Percentiles rank a stretch among this genome's conserved stretches.
Evolutionary conservation across 805 yeast genomes (phyloP).

Genomic region (Pichia manshurica): DNA sequence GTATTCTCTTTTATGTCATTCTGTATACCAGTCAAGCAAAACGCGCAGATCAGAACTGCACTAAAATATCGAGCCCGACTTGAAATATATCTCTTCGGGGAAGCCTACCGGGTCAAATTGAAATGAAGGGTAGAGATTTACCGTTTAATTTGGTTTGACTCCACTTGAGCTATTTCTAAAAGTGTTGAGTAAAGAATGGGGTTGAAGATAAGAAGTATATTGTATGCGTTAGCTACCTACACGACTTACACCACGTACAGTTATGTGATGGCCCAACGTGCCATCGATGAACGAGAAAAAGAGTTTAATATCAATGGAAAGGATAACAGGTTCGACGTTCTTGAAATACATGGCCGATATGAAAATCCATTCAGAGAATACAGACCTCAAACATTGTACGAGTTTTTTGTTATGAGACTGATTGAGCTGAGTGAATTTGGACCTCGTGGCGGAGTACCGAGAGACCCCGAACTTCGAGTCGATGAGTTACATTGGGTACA

Average conservation of each 20-base stretch:
- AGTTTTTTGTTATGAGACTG: slow-evolving; percentile 69
- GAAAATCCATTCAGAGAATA: slow-evolving; percentile 91
- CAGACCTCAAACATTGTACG: slow-evolving; percentile 83
- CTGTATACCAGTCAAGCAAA: no score
- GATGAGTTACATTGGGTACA: slow-evolving; percentile 50
- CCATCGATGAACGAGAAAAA: slow-evolving; percentile 42
- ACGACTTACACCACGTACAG: slow-evolving; percentile 62
- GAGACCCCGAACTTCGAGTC: slow-evolving; percentile 40
- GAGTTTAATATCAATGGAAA: slow-evolving; percentile 3
- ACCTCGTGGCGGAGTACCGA: slow-evolving; percentile 54
- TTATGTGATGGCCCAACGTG: slow-evolving; percentile 46
- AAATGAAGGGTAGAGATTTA: no score
- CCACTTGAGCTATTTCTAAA: no score
- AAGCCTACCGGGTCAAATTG: no score
- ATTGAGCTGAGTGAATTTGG: slow-evolving; percentile 58
- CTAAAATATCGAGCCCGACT: no score
- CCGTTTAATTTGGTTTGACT: no score
- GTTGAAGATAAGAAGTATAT: slow-evolving; percentile 23
- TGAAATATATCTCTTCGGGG: no score
- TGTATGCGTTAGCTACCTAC: slow-evolving; percentile 45
- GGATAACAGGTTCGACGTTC: slow-evolving; percentile 35
- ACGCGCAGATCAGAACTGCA: no score
- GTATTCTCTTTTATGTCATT: no score
- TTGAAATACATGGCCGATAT: slow-evolving; percentile 67
- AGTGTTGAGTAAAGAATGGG: no score